Percentiles rank a stretch among this genome's conserved stretches.
Conservation (phyloP, 164 flowering plant species). For the Piper betle region DNA sequence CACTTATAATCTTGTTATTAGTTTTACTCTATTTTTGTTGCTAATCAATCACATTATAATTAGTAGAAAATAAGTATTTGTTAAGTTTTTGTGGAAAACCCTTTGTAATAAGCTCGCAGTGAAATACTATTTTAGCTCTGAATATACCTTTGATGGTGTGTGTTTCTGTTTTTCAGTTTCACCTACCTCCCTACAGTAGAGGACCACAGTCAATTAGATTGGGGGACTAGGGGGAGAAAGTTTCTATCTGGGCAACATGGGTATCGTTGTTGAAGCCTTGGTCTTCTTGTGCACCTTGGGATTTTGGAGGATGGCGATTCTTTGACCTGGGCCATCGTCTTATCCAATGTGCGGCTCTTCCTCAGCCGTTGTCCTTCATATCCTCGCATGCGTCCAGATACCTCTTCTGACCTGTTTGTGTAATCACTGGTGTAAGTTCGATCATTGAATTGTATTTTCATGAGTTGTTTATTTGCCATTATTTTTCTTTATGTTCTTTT, state of each 20-base stretch:
- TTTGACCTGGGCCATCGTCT: conserved; percentile 38
- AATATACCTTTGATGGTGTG: no score
- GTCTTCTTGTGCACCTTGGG: conserved; percentile 23
- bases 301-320: conserved; percentile 55
- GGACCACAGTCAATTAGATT: no score
- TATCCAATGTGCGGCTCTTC: conserved; percentile 34
- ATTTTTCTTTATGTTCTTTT: not conserved
- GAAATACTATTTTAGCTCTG: no score
- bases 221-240: no score
- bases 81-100: no score
- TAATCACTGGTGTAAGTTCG: conserved; percentile 71
- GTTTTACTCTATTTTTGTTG: no score
- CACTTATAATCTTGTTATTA: no score
- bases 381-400: conserved; percentile 17
- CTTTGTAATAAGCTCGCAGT: no score
- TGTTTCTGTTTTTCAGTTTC: no score
- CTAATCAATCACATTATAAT: no score
- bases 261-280: conserved; percentile 11
- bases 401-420: conserved; percentile 38
- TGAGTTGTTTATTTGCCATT: not conserved
- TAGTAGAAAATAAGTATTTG: no score
- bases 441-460: not conserved
- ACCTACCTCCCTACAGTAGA: no score
- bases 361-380: conserved; percentile 13
- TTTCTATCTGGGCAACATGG: not conserved